Percentiles rank a stretch among this genome's conserved stretches.
Conservation (phyloP, 257 asterid species). For the Solanum etuberosum region DNA sequence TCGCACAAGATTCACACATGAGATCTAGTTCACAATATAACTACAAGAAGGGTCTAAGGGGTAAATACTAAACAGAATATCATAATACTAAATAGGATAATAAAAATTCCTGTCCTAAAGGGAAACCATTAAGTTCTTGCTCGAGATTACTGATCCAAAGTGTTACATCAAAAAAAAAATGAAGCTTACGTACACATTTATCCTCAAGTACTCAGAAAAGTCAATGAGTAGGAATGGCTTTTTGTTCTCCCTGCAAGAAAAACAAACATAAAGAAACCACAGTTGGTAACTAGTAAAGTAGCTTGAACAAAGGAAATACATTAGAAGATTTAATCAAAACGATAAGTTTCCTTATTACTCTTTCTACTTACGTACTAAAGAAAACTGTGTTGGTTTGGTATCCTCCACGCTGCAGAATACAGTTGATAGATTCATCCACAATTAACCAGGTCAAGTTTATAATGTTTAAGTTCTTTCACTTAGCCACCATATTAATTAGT, state of each 20-base stretch:
- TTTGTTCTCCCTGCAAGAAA: slow-evolving; percentile 45
- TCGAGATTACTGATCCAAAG: not conserved
- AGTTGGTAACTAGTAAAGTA: not conserved
- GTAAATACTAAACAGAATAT: not conserved
- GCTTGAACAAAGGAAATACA: not conserved
- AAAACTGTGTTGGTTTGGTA: not conserved
- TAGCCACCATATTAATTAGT: not conserved
- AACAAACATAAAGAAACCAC: slow-evolving; percentile 7
- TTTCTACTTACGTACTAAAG: not conserved
- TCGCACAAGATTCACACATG: not conserved
- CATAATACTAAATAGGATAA: not conserved
- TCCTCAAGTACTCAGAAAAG: slow-evolving; percentile 69
- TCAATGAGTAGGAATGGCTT: slow-evolving; percentile 86
- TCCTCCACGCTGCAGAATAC: not conserved
- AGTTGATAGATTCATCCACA: not conserved
- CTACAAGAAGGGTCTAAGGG: not conserved
- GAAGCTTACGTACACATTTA: slow-evolving; percentile 56
- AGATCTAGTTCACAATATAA: not conserved
- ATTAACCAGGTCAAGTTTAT: not conserved
- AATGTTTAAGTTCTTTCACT: not conserved
- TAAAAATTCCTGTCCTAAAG: not conserved
- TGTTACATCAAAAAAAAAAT: not conserved
- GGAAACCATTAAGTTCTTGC: not conserved
- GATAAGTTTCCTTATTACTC: not conserved
- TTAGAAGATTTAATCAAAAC: not conserved